Evolutionary conservation across 208 protist genomes (phyloP), one percentile per base, ranked within the genome.

Genomic region (Trypanosoma cruzi): DNA sequence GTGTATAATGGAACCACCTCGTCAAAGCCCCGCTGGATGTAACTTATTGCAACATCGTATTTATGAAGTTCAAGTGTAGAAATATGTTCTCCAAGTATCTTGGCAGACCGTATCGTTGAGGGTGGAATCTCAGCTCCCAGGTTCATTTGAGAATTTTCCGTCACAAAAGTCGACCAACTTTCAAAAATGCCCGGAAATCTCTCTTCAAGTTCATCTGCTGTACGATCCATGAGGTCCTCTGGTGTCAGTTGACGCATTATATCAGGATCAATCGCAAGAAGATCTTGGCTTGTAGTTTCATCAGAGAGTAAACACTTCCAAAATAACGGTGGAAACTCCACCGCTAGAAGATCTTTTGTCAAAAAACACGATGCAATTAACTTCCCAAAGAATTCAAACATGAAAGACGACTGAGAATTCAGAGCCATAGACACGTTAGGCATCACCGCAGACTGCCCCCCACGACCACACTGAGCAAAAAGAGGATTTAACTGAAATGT

Each of bases 321-420:
- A 64, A 99, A 92, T 3, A 98, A 61, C 16, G 90, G 81, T 34
- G 97, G 91, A 61, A 98, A 82, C 80, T 98, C 86, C 7, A 99
- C 84, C 0, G 94, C 81, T 13, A 99, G 71, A 18, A 97, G 42
- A 55, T 98, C 86, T 36, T 87, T 82, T 8, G 90, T 91, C 29
- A 97, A 60, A 53, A 99, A 93, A 59, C 93, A 96, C 13, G 93
- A 79, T 10, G 95, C 98, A 64, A 99, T 89, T 44, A 99, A 77
- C 73, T 93, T 93, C 20, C 94, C 95, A 49, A 98, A 86, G 72
- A 98, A 98, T 70, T 96, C 85, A 34, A 97, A 85, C 92, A 97
- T 96, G 46, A 92, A 73, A 10, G 82, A 80, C n/a, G 77, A 88
- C 64, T 96, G 92, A 22, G 71, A 79, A 53, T 73, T 86, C 16